Evolutionary conservation across 2,329 filamentous ascomycete genomes (phyloP).

Genomic region (Fusarium sp.): DNA sequence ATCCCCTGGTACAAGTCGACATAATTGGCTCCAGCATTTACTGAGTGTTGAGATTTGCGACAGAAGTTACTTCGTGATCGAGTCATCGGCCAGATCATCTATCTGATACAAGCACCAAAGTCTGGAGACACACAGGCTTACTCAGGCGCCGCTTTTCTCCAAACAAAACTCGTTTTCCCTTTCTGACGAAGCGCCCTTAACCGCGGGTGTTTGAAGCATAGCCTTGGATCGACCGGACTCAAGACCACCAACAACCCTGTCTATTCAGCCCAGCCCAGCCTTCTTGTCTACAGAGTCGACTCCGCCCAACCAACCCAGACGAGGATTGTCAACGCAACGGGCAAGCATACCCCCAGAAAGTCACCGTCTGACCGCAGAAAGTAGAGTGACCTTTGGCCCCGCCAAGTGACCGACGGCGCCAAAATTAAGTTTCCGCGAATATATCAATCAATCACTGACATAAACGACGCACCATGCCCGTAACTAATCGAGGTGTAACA

Average conservation of each 20-base stretch:
- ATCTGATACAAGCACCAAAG: conserved; percentile 33
- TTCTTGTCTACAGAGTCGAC: conserved; percentile 36
- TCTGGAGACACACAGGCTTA: conserved; percentile 22
- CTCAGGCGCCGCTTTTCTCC: conserved; percentile 14
- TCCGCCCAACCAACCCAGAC: conserved; percentile 44
- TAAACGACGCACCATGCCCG: conserved; percentile 42
- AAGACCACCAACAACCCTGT: conserved; percentile 40
- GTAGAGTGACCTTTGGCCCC: conserved; percentile 47
- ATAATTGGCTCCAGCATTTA: conserved; percentile 16
- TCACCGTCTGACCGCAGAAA: conserved; percentile 48
- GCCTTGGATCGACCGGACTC: conserved; percentile 19
- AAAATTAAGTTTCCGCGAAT: conserved; percentile 43
- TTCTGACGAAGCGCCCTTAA: conserved; percentile 20
- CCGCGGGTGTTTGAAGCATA: conserved; percentile 14
- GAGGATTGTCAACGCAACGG: conserved; percentile 41
- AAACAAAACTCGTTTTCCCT: conserved; percentile 7
- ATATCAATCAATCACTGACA: conserved; percentile 40
- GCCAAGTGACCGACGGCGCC: conserved; percentile 45
- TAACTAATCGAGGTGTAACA: conserved; percentile 45
- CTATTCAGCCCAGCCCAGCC: conserved; percentile 38
- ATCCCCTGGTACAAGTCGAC: conserved; percentile 29
- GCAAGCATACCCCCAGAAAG: conserved; percentile 44
- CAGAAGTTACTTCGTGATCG: conserved; percentile 10
- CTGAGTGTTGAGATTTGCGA: conserved; percentile 4
- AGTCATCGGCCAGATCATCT: conserved; percentile 20